These are phyloP conservation scores for Rugosomyces carneus DNA, from an alignment of 1,284 basidiomycete genomes.

Conservation along the genomic window DNA sequence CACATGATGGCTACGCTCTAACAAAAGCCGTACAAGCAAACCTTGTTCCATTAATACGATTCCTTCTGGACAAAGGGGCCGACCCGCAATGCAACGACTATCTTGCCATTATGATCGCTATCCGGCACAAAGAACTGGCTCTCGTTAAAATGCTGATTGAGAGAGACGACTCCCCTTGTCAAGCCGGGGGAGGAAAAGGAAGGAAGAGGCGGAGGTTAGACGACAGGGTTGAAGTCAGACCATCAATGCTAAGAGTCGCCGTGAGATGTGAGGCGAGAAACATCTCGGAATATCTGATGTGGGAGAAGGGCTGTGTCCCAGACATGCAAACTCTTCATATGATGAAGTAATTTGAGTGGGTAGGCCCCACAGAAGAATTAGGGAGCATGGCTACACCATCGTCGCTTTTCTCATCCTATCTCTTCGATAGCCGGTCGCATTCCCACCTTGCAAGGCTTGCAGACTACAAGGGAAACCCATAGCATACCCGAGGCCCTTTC, in stretches of 20 bases:
- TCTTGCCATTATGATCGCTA: conserved; percentile 70
- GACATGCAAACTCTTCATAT: conserved; percentile 60
- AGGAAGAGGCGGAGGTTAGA: conserved; percentile 49
- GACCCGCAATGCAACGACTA: conserved; percentile 55
- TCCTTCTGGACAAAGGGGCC: conserved; percentile 68
- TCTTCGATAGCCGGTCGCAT: conserved; percentile 10
- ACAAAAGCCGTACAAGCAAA: conserved; percentile 65
- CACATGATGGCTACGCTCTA: conserved; percentile 73
- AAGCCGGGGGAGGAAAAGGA: conserved; percentile 14
- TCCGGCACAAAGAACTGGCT: conserved; percentile 57
- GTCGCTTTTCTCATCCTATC: conserved; percentile 15
- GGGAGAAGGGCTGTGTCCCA: conserved; percentile 72
- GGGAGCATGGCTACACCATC: not conserved
- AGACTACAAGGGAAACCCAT: conserved; percentile 31
- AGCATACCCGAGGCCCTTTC: conserved; percentile 34
- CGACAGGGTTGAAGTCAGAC: conserved; percentile 53
- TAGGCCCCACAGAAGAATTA: not conserved
- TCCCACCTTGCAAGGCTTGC: conserved; percentile 12
- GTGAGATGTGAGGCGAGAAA: conserved; percentile 58
- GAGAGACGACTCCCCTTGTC: conserved; percentile 26
- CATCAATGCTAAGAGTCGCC: conserved; percentile 57
- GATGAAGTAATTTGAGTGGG: conserved; percentile 24
- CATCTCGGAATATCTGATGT: conserved; percentile 67
- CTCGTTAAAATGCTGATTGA: conserved; percentile 76
- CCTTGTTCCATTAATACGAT: conserved; percentile 58